These are phyloP conservation scores for Acacia acuminata DNA, from an alignment of 306 rosid genomes.

Conservation along the genomic window DNA sequence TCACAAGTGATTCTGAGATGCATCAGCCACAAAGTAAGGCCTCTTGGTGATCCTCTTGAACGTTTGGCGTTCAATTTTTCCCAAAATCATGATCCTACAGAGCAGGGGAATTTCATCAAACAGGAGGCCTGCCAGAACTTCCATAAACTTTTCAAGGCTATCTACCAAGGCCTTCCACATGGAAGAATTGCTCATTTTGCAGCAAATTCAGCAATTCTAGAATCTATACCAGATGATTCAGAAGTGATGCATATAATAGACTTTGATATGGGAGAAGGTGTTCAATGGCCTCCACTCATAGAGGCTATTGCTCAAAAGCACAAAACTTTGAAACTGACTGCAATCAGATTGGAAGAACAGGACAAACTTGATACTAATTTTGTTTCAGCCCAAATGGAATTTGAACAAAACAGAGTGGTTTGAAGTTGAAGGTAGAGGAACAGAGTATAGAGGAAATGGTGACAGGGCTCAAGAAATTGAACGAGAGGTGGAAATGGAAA, in stretches of 20 bases:
- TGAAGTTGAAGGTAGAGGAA: conserved; percentile 55
- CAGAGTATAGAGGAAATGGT: conserved; percentile 46
- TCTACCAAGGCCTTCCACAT: conserved; percentile 48
- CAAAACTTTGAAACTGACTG: conserved; percentile 52
- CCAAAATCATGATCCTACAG: conserved; percentile 22
- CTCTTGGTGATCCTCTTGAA: conserved; percentile 53
- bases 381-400: conserved; percentile 31
- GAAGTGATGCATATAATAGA: conserved; percentile 53
- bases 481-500: conserved; percentile 36
- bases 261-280: conserved; percentile 52
- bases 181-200: conserved; percentile 54
- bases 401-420: conserved; percentile 46
- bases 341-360: conserved; percentile 43
- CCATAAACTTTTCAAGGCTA: conserved; percentile 33
- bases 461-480: conserved; percentile 39
- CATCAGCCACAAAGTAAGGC: conserved; percentile 49
- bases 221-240: conserved; percentile 45
- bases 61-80: conserved; percentile 52
- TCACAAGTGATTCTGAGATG: conserved; percentile 42
- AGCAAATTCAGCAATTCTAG: conserved; percentile 54
- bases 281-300: conserved; percentile 53
- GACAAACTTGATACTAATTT: conserved; percentile 27
- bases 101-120: conserved; percentile 42
- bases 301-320: conserved; percentile 39
- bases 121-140: conserved; percentile 54